Base-by-base conservation (phyloP, 1,284 basidiomycete genomes). In the Rhodotorula glutinis region DNA sequence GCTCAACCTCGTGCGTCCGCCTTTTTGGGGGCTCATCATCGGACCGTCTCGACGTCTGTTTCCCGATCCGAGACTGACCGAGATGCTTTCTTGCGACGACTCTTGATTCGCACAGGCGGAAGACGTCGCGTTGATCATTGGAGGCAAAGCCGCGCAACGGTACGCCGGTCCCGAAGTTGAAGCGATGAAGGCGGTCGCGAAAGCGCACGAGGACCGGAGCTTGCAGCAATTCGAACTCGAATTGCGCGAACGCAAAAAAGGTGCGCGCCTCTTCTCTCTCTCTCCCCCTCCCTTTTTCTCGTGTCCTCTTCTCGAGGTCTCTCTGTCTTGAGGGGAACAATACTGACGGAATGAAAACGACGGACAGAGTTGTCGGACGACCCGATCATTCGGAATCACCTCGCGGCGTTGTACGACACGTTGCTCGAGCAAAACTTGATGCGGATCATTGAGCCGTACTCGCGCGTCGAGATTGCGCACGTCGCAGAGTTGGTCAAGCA, bases 401-500 rank as follows among this genome's bases (percentile, higher is more conserved):
- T 98, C 23, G 87, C 92, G 0, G 88, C 91, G 14, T 81, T 98
- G 41, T 98, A 96, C 79, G 95, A 98, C 78, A 96, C 92, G 2
- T 83, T 98, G 4, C 85, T 98, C 19, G 92, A 98, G 79, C 94
- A 98, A 79, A 98, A 98, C 76, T 82, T 98, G 27, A 82, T 97
- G 51, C 85, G 93, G 33, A 92, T 98, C 69, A 91, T 97, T 56
- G 95, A 98, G 80, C 95, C 94, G 0, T 98, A 96, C 79, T 91
- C 88, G 23, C 84, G 90, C 13, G 90, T 98, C 25, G 93, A 98
- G 80, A 85, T 98, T 40, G 86, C 87, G 53, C 88, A 93, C 77
- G 88, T 98, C 19, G 92, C 94, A 4, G 85, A 91, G 77, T 83
- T 87, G 69, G 95, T 98, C 16, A 88, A 90, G 2, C 93, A 97